Evolutionary conservation across 148 eudicot genomes (phyloP).

Genomic region (Arctostaphylos glauca): DNA sequence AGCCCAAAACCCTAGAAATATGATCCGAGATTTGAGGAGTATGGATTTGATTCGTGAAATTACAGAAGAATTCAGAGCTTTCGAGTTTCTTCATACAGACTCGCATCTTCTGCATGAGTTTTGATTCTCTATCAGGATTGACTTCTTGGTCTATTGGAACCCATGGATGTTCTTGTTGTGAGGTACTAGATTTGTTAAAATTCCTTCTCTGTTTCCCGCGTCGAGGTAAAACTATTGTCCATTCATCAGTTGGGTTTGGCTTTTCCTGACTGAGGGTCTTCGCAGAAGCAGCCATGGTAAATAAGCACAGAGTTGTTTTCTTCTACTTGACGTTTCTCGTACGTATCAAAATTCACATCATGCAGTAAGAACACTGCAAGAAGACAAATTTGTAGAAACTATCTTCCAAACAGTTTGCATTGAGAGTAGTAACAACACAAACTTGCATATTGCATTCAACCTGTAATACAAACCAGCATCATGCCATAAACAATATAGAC

Average conservation of each 20-base stretch:
- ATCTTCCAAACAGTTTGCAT: too few relatives aligned
- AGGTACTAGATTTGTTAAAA: slow-evolving; percentile 17
- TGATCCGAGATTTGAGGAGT: slow-evolving; percentile 31
- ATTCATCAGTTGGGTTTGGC: slow-evolving; percentile 37
- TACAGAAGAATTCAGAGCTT: slow-evolving; percentile 48
- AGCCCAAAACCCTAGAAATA: slow-evolving; percentile 45
- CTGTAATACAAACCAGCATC: not conserved
- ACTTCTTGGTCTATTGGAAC: slow-evolving; percentile 42
- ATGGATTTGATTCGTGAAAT: slow-evolving; percentile 48
- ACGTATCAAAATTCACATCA: not conserved
- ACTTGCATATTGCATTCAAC: not conserved
- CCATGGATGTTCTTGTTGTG: slow-evolving; percentile 42
- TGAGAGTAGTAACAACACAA: not conserved
- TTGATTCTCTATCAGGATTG: slow-evolving; percentile 43
- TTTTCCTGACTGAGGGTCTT: slow-evolving; percentile 27
- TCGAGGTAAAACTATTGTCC: slow-evolving; percentile 73
- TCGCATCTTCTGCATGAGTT: slow-evolving; percentile 53
- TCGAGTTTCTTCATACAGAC: slow-evolving; percentile 50
- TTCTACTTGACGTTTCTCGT: not conserved
- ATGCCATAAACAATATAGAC: not conserved
- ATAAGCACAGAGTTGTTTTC: not conserved
- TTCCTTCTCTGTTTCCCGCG: slow-evolving; percentile 45
- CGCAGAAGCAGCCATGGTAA: slow-evolving; percentile 41
- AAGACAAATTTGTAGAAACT: not conserved
- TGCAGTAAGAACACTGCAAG: not conserved